These are phyloP conservation scores for Brettanomyces custersianus DNA, from an alignment of 805 yeast genomes.

Conservation along the genomic window DNA sequence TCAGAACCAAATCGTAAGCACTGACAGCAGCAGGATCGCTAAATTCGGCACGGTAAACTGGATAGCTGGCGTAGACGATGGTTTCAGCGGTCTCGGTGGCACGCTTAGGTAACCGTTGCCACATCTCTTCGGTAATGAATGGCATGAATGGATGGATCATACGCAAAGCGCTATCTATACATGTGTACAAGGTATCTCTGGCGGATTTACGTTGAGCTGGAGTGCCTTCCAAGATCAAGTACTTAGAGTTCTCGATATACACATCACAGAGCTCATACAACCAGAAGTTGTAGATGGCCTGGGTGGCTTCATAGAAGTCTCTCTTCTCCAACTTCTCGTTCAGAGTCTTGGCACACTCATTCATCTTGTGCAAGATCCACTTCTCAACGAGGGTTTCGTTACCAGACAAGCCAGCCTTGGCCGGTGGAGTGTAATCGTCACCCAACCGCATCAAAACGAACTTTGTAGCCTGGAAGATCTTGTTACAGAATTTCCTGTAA, in stretches of 20 bases:
- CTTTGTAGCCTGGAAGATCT: constrained; percentile 97
- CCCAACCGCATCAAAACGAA: constrained; percentile 92
- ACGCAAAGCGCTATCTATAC: constrained; percentile 84
- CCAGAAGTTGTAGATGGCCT: constrained; percentile 90
- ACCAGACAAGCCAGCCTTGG: constrained; percentile 50
- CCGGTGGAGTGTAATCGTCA: constrained; percentile 77
- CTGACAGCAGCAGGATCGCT: constrained; percentile 56
- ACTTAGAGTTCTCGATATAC: constrained; percentile 95
- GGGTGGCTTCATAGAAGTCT: constrained; percentile 84
- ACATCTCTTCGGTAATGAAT: constrained; percentile 91
- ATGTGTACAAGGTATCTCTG: constrained; percentile 85
- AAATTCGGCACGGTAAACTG: constrained; percentile 51
- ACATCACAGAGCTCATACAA: constrained; percentile 91
- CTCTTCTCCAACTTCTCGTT: constrained; percentile 67
- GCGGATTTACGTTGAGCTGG: constrained; percentile 80
- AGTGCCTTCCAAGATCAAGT: constrained; percentile 85
- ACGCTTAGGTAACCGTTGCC: constrained; percentile 96
- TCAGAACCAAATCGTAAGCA: constrained; percentile 78
- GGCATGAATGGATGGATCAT: constrained; percentile 99
- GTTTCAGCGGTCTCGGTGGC: constrained; percentile 58
- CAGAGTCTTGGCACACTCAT: constrained; percentile 56
- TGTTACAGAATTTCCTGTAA: constrained; percentile 98
- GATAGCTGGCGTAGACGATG: constrained; percentile 75
- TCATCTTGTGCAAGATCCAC: constrained; percentile 89
- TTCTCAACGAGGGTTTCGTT: constrained; percentile 87